These are phyloP conservation scores for Tetrahymena thermophila DNA, from an alignment of 73 alveolate genomes.

Conservation along the genomic window DNA sequence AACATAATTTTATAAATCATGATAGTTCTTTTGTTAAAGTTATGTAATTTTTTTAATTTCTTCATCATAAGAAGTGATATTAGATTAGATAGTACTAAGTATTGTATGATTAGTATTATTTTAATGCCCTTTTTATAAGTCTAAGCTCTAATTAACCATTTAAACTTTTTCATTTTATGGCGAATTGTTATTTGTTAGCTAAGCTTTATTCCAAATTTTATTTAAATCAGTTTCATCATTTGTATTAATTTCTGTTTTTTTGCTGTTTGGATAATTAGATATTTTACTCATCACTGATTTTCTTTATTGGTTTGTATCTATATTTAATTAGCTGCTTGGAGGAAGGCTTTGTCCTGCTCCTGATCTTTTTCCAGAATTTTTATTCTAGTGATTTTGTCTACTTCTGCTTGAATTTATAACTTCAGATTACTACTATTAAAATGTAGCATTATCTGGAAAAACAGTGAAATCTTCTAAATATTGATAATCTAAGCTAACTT, in stretches of 20 bases:
- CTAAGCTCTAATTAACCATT: background rate
- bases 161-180: background rate
- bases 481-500: background rate
- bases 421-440: background rate
- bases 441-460: background rate
- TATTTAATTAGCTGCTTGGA: background rate
- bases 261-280: background rate
- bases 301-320: background rate
- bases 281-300: background rate
- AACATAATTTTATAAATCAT: background rate
- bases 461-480: background rate
- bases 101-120: background rate
- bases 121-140: background rate
- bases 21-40: background rate
- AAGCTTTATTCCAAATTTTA: background rate
- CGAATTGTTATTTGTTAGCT: background rate
- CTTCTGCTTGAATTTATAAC: background rate
- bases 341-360: background rate
- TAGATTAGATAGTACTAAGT: background rate
- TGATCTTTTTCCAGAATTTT: background rate
- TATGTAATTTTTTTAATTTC: background rate
- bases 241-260: background rate
- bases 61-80: background rate
- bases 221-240: background rate
- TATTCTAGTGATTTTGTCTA: background rate